A percentile compares a stretch with the other conserved stretches of the same genome.
Evolutionary conservation across 805 yeast species (phyloP).

Genomic region (Candida nemodendra): DNA sequence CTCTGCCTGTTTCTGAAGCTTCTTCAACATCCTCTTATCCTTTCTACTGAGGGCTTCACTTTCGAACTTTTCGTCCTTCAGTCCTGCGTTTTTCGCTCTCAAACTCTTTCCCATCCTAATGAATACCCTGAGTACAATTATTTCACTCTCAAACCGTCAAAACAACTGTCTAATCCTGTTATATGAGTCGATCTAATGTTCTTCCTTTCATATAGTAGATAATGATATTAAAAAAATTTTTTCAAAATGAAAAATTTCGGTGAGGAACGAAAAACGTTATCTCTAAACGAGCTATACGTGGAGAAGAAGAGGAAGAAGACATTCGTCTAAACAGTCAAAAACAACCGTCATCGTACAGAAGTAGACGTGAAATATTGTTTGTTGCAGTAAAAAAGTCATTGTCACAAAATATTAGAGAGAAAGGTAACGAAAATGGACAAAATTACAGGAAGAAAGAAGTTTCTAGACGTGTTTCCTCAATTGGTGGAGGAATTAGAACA

Average conservation of each 20-base stretch:
- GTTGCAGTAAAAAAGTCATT: too few species aligned
- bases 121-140: too few species aligned
- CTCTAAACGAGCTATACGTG: too few species aligned
- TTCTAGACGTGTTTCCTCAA: conserved; percentile 67
- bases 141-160: too few species aligned
- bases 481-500: conserved; percentile 73
- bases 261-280: too few species aligned
- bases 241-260: conserved; percentile 6
- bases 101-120: conserved; percentile 19
- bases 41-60: conserved; percentile 58
- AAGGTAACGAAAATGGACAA: conserved; percentile 32
- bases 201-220: too few species aligned
- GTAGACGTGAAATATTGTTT: too few species aligned
- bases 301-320: too few species aligned
- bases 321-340: too few species aligned
- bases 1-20: conserved; percentile 26
- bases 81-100: conserved; percentile 15
- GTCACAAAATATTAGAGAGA: not conserved
- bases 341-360: too few species aligned
- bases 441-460: conserved; percentile 48
- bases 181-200: too few species aligned
- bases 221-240: conserved; percentile 1
- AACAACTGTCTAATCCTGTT: too few species aligned
- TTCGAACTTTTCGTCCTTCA: conserved; percentile 40
- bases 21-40: conserved; percentile 38